A percentile compares a stretch with the other conserved stretches of the same genome.
Evolutionary conservation across 352 stramenopile genomes (phyloP).

Genomic region (Phytopythium sindhum): DNA sequence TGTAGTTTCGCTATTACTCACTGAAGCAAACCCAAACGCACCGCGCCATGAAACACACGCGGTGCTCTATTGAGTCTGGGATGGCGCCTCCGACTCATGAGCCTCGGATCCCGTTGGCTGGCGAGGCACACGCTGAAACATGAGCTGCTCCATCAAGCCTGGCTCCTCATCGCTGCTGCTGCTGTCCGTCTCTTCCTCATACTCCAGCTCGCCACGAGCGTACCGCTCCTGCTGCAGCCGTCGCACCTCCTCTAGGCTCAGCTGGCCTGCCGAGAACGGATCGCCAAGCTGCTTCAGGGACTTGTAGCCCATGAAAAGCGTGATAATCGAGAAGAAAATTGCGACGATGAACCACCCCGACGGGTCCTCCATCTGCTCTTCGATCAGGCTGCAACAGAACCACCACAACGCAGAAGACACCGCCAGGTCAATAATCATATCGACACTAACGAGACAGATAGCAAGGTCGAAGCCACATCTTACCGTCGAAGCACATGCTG

Average conservation of each 20-base stretch:
- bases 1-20: not conserved
- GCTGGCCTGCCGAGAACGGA: constrained; percentile 38
- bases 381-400: constrained; percentile 32
- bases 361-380: constrained; percentile 69
- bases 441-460: not conserved
- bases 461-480: constrained; percentile 3
- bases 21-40: not conserved
- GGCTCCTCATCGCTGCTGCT: constrained; percentile 30
- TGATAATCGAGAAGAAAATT: constrained; percentile 54
- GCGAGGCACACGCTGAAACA: constrained; percentile 6
- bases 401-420: not conserved
- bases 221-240: constrained; percentile 71
- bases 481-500: constrained; percentile 37
- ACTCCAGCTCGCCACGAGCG: constrained; percentile 34
- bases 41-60: not conserved
- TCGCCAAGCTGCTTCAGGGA: constrained; percentile 43
- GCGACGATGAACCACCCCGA: constrained; percentile 60
- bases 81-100: not conserved
- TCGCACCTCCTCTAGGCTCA: constrained; percentile 70
- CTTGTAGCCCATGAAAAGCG: constrained; percentile 47
- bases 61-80: not conserved
- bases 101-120: not conserved
- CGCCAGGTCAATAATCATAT: not conserved
- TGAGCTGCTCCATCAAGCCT: constrained; percentile 2
- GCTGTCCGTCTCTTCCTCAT: constrained; percentile 56